These are phyloP conservation scores for Calonectria crousiana DNA, from an alignment of 2,329 filamentous ascomycete genomes.

Conservation along the genomic window DNA sequence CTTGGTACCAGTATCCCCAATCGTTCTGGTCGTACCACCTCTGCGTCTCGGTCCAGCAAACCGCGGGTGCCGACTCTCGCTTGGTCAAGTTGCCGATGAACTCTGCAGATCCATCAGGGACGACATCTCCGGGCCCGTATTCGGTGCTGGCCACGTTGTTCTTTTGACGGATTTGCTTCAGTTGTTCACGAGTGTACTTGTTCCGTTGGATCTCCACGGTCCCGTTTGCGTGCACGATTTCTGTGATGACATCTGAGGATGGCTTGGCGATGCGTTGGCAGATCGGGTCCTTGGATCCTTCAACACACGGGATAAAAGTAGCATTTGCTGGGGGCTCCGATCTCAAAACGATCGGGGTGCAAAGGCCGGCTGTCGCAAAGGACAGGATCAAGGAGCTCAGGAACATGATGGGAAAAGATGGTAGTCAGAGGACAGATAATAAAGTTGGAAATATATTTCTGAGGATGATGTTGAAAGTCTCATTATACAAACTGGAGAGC, in stretches of 20 bases:
- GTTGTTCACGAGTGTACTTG: constrained; percentile 1
- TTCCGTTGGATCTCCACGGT: constrained; percentile 2
- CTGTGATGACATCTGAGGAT: constrained; percentile 11
- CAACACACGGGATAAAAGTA: constrained; percentile 8
- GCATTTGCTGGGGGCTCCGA: constrained; percentile 5
- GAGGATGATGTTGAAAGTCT: not conserved
- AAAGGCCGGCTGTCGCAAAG: constrained; percentile 12
- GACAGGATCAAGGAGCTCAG: not conserved
- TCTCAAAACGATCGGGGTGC: constrained; percentile 2
- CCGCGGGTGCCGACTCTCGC: not conserved
- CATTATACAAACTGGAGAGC: not conserved
- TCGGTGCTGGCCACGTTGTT: constrained; percentile 3
- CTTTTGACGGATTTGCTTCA: constrained; percentile 2
- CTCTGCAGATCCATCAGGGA: not conserved
- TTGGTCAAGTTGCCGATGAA: constrained; percentile 9
- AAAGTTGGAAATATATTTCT: not conserved
- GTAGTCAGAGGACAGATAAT: not conserved
- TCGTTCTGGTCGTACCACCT: constrained; percentile 9
- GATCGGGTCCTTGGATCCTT: constrained; percentile 2
- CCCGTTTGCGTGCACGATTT: constrained; percentile 4
- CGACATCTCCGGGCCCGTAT: not conserved
- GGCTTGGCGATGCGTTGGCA: not conserved
- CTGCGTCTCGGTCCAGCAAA: constrained; percentile 2
- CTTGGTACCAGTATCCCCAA: constrained; percentile 10
- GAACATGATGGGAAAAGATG: not conserved